phyloP scores from a whole-genome alignment of 1,139 yeast genomes.

The Diutina pseudorugosa region DNA sequence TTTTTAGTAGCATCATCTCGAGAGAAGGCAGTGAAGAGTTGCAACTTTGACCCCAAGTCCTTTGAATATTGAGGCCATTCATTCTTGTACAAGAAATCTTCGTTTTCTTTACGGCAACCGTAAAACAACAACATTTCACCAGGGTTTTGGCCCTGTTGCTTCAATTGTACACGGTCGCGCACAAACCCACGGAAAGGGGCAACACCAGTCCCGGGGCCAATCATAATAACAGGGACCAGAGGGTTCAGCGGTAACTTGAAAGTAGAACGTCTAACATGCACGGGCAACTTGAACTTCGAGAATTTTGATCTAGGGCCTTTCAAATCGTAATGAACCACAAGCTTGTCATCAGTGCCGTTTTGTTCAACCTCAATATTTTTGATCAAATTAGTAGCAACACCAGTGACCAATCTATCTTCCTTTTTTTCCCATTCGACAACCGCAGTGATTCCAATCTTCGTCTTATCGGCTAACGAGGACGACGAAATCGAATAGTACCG shows the following conservation, averaged over 20 bases:
- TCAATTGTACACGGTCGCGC: conserved; percentile 54
- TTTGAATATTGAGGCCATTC: conserved; percentile 75
- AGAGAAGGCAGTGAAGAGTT: conserved; percentile 76
- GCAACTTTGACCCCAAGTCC: conserved; percentile 51
- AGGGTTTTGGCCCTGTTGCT: conserved; percentile 36
- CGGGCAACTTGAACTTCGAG: conserved; percentile 53
- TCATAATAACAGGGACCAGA: conserved; percentile 72
- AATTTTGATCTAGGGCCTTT: conserved; percentile 71
- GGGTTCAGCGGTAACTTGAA: conserved; percentile 90
- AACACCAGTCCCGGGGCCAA: conserved; percentile 98
- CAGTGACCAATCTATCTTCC: conserved; percentile 39
- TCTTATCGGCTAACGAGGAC: conserved; percentile 69
- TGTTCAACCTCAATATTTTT: conserved; percentile 59
- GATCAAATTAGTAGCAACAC: conserved; percentile 86
- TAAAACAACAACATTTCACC: conserved; percentile 73
- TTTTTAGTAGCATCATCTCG: conserved; percentile 54
- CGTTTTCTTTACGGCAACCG: conserved; percentile 69
- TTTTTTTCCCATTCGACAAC: conserved; percentile 71
- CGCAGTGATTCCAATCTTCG: conserved; percentile 72
- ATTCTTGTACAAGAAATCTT: conserved; percentile 72
- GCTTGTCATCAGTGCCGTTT: conserved; percentile 24
- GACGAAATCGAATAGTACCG: conserved; percentile 96
- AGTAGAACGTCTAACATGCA: conserved; percentile 89
- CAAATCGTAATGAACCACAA: conserved; percentile 53
- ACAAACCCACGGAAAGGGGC: conserved; percentile 95